A percentile compares a stretch with the other conserved stretches of the same genome.
Conservation (phyloP, 495 filamentous ascomycete genomes). For the Astrothelium subdiscretum region DNA sequence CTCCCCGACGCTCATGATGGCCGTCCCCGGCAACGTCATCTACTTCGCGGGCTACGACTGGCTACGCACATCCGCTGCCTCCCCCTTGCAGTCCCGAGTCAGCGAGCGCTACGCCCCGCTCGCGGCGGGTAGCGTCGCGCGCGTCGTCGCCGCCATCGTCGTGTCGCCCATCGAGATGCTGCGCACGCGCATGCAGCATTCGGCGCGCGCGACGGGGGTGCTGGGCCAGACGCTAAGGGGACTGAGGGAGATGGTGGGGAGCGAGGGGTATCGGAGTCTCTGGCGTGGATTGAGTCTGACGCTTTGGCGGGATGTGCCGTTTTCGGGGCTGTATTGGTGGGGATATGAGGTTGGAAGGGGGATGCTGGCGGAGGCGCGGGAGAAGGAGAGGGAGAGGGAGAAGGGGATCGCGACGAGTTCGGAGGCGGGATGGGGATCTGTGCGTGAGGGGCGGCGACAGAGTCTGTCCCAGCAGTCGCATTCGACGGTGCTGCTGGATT, state of each 20-base stretch:
- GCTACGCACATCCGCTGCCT: slow-evolving; percentile 58
- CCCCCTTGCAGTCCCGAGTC: slow-evolving; percentile 51
- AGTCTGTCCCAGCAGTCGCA: slow-evolving; percentile 37
- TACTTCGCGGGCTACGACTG: slow-evolving; percentile 99
- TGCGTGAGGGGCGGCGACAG: not conserved
- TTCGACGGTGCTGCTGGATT: slow-evolving; percentile 66
- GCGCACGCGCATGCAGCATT: slow-evolving; percentile 79
- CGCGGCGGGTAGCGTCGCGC: slow-evolving; percentile 64
- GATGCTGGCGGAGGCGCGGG: slow-evolving; percentile 49
- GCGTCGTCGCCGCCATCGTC: slow-evolving; percentile 65
- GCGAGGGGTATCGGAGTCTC: slow-evolving; percentile 64
- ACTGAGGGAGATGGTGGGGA: slow-evolving; percentile 64
- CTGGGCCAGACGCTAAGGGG: slow-evolving; percentile 66
- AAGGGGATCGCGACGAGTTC: not conserved
- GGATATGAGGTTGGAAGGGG: slow-evolving; percentile 79
- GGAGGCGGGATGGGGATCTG: slow-evolving; percentile 7
- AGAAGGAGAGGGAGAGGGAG: slow-evolving; percentile 42
- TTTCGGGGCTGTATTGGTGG: slow-evolving; percentile 95
- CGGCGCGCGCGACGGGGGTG: slow-evolving; percentile 40
- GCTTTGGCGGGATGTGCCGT: slow-evolving; percentile 93
- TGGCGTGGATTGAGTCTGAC: slow-evolving; percentile 92
- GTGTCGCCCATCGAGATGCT: slow-evolving; percentile 94
- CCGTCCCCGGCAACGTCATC: slow-evolving; percentile 90
- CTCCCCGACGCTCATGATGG: slow-evolving; percentile 86
- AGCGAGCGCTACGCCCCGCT: slow-evolving; percentile 63